Evolutionary conservation across 345 rosid genomes (phyloP).

Genomic region (Rhodamnia rubescens): DNA sequence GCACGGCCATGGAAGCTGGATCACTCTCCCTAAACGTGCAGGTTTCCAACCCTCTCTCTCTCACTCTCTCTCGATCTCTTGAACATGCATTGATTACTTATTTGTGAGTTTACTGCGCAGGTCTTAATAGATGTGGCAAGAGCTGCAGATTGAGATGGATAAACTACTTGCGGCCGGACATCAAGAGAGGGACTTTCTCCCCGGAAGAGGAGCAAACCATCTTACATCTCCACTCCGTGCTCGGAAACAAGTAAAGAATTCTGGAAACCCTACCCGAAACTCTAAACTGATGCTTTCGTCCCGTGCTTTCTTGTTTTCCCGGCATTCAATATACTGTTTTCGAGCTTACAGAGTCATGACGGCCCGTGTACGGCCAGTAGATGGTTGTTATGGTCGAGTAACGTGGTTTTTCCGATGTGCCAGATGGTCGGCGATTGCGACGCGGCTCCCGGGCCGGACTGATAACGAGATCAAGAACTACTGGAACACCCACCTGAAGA

Average conservation of each 20-base stretch:
- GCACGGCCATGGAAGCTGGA: slow-evolving; percentile 83
- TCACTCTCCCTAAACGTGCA: slow-evolving; percentile 81
- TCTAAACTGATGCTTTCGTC: neutral
- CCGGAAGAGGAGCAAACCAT: slow-evolving; percentile 62
- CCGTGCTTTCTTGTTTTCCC: neutral
- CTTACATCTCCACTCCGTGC: slow-evolving; percentile 45
- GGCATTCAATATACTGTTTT: neutral
- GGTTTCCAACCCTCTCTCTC: slow-evolving; percentile 11
- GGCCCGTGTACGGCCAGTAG: too few species aligned
- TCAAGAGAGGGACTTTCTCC: slow-evolving; percentile 62
- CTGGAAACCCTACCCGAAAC: neutral
- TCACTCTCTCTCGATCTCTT: neutral
- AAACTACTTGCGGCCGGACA: slow-evolving; percentile 68
- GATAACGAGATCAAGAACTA: slow-evolving; percentile 77
- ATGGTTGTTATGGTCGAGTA: neutral
- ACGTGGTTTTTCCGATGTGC: neutral
- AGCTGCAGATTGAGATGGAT: slow-evolving; percentile 76
- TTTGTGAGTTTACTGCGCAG: neutral
- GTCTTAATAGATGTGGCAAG: slow-evolving; percentile 50
- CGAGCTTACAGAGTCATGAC: fast-evolving
- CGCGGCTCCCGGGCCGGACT: slow-evolving; percentile 70
- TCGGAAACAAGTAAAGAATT: slow-evolving; percentile 61
- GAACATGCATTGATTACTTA: neutral
- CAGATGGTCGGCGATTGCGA: slow-evolving; percentile 82
- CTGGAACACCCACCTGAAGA: slow-evolving; percentile 79